Evolutionary conservation across 1,284 basidiomycete genomes (phyloP).

Genomic region (Apiotrichum akiyoshidainum): DNA sequence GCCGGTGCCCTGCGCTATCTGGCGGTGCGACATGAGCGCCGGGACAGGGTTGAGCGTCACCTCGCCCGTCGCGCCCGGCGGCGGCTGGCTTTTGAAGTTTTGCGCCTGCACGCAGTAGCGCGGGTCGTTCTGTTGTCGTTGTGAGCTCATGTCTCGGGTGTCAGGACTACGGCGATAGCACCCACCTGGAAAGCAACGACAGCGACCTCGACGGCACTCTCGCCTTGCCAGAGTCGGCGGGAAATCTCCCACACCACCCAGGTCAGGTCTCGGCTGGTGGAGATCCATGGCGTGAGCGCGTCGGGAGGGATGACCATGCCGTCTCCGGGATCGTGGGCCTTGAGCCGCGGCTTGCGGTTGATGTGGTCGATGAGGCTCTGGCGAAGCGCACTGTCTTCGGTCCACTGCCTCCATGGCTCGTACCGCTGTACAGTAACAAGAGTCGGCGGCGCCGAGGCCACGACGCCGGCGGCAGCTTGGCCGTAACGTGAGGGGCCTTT

Average conservation of each 20-base stretch:
- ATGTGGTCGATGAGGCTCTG: constrained; percentile 36
- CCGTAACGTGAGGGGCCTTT: no score
- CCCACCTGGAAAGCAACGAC: constrained; percentile 13
- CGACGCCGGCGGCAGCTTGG: not conserved
- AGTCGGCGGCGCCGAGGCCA: not conserved
- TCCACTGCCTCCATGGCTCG: constrained; percentile 11
- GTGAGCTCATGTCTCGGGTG: no score
- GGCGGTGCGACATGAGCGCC: not conserved
- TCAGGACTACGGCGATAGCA: no score
- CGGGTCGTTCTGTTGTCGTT: not conserved
- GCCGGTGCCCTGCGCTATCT: not conserved
- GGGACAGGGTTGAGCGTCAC: constrained; percentile 9
- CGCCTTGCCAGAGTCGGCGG: constrained; percentile 13
- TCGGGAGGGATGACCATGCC: constrained; percentile 21
- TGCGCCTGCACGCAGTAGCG: not conserved
- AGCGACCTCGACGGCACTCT: constrained; percentile 19
- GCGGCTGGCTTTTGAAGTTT: not conserved
- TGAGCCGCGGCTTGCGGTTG: constrained; percentile 21
- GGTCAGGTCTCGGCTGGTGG: constrained; percentile 14
- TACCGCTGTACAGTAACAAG: not conserved
- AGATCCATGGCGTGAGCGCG: constrained; percentile 34
- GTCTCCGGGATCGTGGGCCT: constrained; percentile 14
- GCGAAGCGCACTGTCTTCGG: constrained; percentile 16
- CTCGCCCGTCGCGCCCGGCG: constrained; percentile 6
- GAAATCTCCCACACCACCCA: constrained; percentile 39